Evolutionary conservation across 2,329 filamentous ascomycete genomes (phyloP), one percentile per base, ranked within the genome.

Genomic region (Colletotrichum neosansevieriae): DNA sequence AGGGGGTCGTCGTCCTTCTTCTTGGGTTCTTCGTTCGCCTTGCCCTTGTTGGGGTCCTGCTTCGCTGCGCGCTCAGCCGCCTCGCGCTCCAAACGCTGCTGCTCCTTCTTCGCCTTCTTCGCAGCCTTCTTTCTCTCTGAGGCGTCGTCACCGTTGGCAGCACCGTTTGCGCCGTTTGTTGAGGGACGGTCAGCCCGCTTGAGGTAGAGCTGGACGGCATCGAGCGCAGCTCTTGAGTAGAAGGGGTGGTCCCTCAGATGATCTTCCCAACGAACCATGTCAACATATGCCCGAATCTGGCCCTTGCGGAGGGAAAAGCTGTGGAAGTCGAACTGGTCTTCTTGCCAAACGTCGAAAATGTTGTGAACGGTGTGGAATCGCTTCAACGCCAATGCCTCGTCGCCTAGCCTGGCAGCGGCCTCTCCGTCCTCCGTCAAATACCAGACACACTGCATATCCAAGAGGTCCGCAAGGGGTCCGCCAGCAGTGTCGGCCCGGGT

Each of bases 391-490:
- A 98, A 86, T 4, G 92, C 94, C 53, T 92, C 83, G 74, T 97
- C 94, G 71, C 91, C 90, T 77, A 94, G 92, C 58, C 96, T 91
- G 65, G 92, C 85, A 78, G 94, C 94, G 3, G 95, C 90, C 81
- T 98, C 93, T 63, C 94, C 96, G 76, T 99, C 97, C 81, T 99
- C 96, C 5, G 93, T 96, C 75, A 99, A 83, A 78, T 91, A 99
- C 97, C 96, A 99, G 73, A 98, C 89, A 78, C 94, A 98, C 81
- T 99, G 96, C 96, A 99, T 99, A 74, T 99, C 96, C 72, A 97
- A 87, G 40, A 99, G 88, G 79, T 99, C 96, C 54, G 92, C 92
- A 45, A 99, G 83, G 4, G 97, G 93, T 1, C 96, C 96, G 6
- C 94, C 94, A 12, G 91, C 87, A 4, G 94, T 92, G 76, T 99